Percentiles rank a stretch among this genome's conserved stretches.
Conservation (phyloP, 352 stramenopile genomes). For the Halophytophthora batemanensis region DNA sequence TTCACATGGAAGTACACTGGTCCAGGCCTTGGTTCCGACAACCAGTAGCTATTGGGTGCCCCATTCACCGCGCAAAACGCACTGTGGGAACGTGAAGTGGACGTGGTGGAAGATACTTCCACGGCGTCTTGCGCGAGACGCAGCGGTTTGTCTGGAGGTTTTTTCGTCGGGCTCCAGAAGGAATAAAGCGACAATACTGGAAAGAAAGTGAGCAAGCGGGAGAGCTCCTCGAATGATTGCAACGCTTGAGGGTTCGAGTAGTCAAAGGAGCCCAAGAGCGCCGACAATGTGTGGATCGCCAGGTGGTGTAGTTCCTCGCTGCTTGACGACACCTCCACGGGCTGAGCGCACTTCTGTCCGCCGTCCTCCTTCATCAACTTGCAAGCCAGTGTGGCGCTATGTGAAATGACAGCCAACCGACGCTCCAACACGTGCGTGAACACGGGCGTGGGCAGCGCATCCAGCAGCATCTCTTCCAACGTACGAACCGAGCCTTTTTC, state of each 20-base stretch:
- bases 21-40: constrained; percentile 54
- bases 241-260: constrained; percentile 44
- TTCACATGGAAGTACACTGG: constrained; percentile 50
- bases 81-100: constrained; percentile 40
- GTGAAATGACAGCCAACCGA: constrained; percentile 74
- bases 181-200: constrained; percentile 75
- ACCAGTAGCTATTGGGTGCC: constrained; percentile 64
- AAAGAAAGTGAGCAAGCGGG: constrained; percentile 71
- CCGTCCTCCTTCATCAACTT: constrained; percentile 52
- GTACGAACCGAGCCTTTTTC: constrained; percentile 74
- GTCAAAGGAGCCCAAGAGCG: constrained; percentile 71
- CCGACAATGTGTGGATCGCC: constrained; percentile 76
- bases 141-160: constrained; percentile 53
- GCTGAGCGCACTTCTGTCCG: constrained; percentile 33
- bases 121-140: constrained; percentile 40
- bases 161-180: constrained; percentile 82
- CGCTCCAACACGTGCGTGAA: constrained; percentile 79
- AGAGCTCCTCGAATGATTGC: constrained; percentile 75
- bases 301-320: constrained; percentile 81
- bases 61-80: constrained; percentile 57
- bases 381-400: constrained; percentile 67
- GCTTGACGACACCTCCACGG: constrained; percentile 27
- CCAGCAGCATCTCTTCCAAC: constrained; percentile 81
- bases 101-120: constrained; percentile 51
- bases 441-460: constrained; percentile 68